Evolutionary conservation across 2,329 filamentous ascomycete species (phyloP), one percentile per base, ranked within the genome.

Genomic region (Fusarium albosuccineum): DNA sequence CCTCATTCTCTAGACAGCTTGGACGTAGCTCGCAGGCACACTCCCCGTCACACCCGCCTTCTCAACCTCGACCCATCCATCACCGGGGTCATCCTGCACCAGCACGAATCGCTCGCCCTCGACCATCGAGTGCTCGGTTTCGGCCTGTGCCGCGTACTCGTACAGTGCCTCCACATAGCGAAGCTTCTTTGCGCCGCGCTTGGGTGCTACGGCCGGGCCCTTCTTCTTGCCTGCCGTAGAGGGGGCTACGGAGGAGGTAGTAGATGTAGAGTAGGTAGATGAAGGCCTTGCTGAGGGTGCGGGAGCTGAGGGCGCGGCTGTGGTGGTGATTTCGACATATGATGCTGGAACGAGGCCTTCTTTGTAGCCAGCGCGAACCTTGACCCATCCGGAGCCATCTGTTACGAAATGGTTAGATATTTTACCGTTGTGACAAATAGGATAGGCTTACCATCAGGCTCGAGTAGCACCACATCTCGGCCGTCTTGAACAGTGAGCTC

Each of bases 61-160:
- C 82, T 98, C 96, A 16, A 99, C 96, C 81, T 98, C 96, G 29
- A 91, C 93, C 96, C 96, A 99, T 1, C 96, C 96, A 81, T 98
- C 96, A 2, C 96, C 96, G 0, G 90, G 87, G 75, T 98, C 95
- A 58, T 92, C 90, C 73, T 90, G 94, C 64, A 97, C 89, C 33
- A 99, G 83, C 39, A 99, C 94, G 74, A 99, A 97, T 52, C 90
- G 87, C 79, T 99, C 96, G 1, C 96, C 96, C 79, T 97, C 95
- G 1, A 78, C 77, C 93, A 99, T 99, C 74, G 86, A 93, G 78
- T 95, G 94, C 80, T 99, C 96, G 8, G 89, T 87, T 6, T 97
- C 93, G 69, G 89, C 94, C 73, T 93, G 90, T 16, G 95, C 93
- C 52, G 90, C 85, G 77, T 99, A 99, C 51, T 96, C 93, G 77